These are phyloP conservation scores for Gyrodon lividus DNA, from an alignment of 768 basidiomycete genomes.

Conservation along the genomic window DNA sequence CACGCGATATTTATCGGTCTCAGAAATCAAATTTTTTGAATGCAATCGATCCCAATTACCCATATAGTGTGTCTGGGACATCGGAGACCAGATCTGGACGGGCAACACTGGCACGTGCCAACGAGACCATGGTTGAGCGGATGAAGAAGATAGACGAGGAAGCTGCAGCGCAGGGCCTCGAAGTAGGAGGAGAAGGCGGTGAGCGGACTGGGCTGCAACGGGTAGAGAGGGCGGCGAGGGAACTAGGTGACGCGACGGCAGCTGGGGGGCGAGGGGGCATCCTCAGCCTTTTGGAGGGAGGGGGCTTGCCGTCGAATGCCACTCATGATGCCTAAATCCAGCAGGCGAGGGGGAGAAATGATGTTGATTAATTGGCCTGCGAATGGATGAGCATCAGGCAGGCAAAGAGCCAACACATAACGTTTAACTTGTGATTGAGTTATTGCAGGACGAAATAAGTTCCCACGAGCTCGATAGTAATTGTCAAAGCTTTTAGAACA, in stretches of 20 bases:
- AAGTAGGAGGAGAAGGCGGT: constrained; percentile 42
- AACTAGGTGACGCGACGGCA: constrained; percentile 22
- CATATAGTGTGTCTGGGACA: not conserved
- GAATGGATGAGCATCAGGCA: not conserved
- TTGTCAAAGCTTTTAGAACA: not conserved
- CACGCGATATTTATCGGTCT: constrained; percentile 41
- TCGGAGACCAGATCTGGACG: constrained; percentile 16
- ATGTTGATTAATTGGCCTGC: not conserved
- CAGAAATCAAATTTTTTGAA: constrained; percentile 43
- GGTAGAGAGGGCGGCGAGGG: constrained; percentile 46
- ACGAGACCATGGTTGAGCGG: constrained; percentile 48
- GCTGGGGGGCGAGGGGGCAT: constrained; percentile 36
- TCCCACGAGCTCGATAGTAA: not conserved
- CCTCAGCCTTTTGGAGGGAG: constrained; percentile 48
- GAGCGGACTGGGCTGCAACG: constrained; percentile 45
- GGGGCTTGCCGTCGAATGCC: constrained; percentile 12
- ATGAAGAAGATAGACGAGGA: constrained; percentile 51
- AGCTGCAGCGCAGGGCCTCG: constrained; percentile 39
- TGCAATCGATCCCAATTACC: constrained; percentile 31
- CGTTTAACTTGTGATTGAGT: too few species aligned
- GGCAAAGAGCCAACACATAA: too few species aligned
- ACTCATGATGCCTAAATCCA: too few species aligned
- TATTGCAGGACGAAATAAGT: not conserved
- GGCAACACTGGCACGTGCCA: constrained; percentile 45
- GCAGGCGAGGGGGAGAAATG: too few species aligned